Evolutionary conservation across 169 alveolate species (phyloP), one percentile per base, ranked within the genome.

Genomic region (Neospora caninum): DNA sequence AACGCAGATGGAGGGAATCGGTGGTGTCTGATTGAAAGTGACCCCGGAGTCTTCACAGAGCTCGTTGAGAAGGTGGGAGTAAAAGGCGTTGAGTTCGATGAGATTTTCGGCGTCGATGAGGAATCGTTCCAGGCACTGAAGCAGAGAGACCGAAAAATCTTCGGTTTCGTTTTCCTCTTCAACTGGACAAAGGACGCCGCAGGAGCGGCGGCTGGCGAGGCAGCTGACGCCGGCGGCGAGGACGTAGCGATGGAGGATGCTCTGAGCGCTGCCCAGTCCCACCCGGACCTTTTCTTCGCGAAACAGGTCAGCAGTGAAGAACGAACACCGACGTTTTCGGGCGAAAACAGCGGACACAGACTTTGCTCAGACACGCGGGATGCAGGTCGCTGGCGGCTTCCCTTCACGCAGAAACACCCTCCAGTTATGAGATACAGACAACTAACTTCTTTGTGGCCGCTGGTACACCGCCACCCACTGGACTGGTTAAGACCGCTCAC

Each of bases 31-130:
- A 98, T 98, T 53, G 99, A 98, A 92, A 96, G 98, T 38, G 99
- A 98, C 95, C 99, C 99, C n/a, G 99, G 99, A 25, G 99, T 98
- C 38, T 98, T 98, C 88, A 97, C 99, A 41, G 99, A 97, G 93
- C 94, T 98, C 6, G 97, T 97, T 73, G 97, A 97, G 93, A 91
- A 96, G 91, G 95, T 98, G 4, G 99, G 99, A 43, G 99, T 98
- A 22, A 95, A 96, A 93, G 98, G 98, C 9, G 98, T 97, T 10
- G 96, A 98, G 91, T 98, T 98, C 42, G 98, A 97, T 34, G 99
- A 98, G 93, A 92, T 98, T 36, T 96, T 96, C 93, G 96, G 97
- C 41, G 92, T 98, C 42, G 98, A 98, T 89, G 97, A 97, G 80
- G 97, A 93, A 29, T 80, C 96, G 31, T 92, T 96, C 53, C 94